Evolutionary conservation across 257 asterid species (phyloP).

Genomic region (Solanum peruvianum): DNA sequence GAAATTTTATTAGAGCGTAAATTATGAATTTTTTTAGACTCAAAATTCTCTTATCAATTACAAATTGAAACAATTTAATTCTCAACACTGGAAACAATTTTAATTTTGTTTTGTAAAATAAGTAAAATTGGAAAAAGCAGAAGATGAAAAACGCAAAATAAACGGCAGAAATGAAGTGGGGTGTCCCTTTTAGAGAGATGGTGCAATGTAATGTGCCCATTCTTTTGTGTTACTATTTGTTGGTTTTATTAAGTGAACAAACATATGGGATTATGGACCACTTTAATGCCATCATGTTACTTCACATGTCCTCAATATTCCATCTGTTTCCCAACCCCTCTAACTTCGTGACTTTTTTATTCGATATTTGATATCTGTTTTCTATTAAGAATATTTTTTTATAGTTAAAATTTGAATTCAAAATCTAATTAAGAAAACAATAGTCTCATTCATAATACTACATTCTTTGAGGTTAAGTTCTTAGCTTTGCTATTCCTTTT

Average conservation of each 20-base stretch:
- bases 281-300: background rate
- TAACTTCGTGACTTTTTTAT: background rate
- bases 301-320: background rate
- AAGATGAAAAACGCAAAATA: background rate
- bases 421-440: no score
- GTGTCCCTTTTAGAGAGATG: background rate
- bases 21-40: background rate
- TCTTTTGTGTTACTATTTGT: background rate
- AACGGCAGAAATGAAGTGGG: background rate
- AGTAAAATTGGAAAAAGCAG: background rate
- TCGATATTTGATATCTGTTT: background rate
- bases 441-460: no score
- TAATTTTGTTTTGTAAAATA: background rate
- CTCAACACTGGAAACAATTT: background rate
- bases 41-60: background rate
- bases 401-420: accelerated
- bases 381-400: no score
- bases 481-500: background rate
- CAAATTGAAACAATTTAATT: background rate
- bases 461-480: accelerated
- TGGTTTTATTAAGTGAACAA: background rate
- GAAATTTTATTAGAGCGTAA: background rate
- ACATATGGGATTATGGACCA: background rate
- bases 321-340: background rate
- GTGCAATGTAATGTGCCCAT: background rate